Base-by-base conservation (phyloP, 2,329 filamentous ascomycete genomes). In the Mycocentrospora acerina region DNA sequence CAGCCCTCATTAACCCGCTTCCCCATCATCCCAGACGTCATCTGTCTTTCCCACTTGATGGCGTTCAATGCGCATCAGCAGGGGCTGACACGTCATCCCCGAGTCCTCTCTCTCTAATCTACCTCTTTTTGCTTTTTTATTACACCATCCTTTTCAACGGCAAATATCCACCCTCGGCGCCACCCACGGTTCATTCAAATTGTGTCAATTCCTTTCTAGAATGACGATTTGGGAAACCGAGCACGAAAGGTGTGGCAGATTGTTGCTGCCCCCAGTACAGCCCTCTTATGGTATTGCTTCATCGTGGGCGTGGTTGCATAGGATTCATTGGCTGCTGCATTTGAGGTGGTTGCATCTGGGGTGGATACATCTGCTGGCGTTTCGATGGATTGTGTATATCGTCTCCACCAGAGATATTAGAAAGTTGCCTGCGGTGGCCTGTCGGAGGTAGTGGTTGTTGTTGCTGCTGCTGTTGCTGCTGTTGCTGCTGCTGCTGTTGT, bases 391-490 rank as follows among this genome's bases (percentile, higher is more conserved):
- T 73, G 32, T 61, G 69, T 55, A 75, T 67, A 17, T 77, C 75
- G 4, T 74, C 68, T 1, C 74, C 74, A 30, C 78, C 75, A 2
- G 77, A 73, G 40, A 83, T 80, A 22, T 82, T 79, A 2, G 78
- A 81, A n/a, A 82, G 75, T 39, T 79, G 77, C 51, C 80, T 69
- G 45, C 80, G 71, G 47, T 81, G 77, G 17, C 51, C 54, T 12
- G 41, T 41, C 10, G 47, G 44, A 26, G 45, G 29, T 13, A 46
- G 15, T 24, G 37, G 39, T 18, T 42, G 39, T 18, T 44, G 41
- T 34, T 54, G 46, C 46, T 45, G 39, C 29, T 52, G 63, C 35
- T 53, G 52, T 37, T 48, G 62, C 15, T 57, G 60, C 35, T 55
- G 55, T 48, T 73, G 59, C 13, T 65, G 62, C 15, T 57, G 60